phyloP scores from a whole-genome alignment of 768 basidiomycete genomes.

The Termitomyces sp. region DNA sequence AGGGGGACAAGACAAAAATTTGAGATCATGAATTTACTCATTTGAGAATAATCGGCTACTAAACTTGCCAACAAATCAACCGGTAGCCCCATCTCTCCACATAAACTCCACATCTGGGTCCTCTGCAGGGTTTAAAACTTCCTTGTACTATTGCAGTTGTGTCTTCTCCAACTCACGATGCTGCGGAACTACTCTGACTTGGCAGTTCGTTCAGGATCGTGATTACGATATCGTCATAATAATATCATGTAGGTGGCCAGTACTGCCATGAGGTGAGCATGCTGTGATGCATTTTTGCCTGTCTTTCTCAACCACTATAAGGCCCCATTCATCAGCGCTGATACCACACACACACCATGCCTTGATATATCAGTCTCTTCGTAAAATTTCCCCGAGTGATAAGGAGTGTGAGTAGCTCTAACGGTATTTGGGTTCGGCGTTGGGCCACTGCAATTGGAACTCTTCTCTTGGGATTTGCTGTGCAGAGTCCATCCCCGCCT shows the following conservation, averaged over 20 bases:
- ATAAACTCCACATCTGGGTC: not conserved
- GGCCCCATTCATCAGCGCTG: not conserved
- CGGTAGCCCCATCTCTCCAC: not conserved
- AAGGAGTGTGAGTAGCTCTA: not conserved
- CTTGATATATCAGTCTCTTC: not conserved
- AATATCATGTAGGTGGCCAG: no score
- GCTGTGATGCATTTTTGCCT: not conserved
- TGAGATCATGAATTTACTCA: not conserved
- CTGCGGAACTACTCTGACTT: not conserved
- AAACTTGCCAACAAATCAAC: slow-evolving; percentile 7
- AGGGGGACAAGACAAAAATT: not conserved
- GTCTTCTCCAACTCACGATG: not conserved
- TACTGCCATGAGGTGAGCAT: not conserved
- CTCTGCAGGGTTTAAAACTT: not conserved
- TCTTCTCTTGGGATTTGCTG: not conserved
- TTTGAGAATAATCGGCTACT: not conserved
- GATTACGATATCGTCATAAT: not conserved
- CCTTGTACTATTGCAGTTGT: not conserved
- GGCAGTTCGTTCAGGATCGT: no score
- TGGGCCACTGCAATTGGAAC: not conserved
- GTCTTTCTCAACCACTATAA: not conserved
- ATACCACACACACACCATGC: not conserved
- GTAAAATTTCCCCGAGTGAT: not conserved
- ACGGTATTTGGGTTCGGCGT: not conserved
- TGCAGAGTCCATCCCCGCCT: not conserved